Percentiles rank a stretch among this genome's conserved stretches.
These are phyloP conservation scores for Neofusicoccum ribis DNA, from an alignment of 2,329 filamentous ascomycete genomes.

Conservation along the genomic window DNA sequence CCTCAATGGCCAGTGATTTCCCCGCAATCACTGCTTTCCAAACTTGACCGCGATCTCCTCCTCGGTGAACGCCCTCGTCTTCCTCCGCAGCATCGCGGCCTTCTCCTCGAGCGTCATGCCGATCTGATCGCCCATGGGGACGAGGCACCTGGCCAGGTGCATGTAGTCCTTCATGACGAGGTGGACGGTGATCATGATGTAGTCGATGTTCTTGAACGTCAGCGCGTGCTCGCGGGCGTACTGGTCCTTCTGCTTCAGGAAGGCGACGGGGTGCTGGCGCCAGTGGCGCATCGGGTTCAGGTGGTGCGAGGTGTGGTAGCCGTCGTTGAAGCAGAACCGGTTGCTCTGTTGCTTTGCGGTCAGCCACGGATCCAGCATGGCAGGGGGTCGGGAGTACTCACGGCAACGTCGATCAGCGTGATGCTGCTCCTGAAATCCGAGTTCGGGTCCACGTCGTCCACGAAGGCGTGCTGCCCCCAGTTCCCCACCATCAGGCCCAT, in stretches of 20 bases:
- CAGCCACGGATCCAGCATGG: not conserved
- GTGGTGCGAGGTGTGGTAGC: constrained; percentile 80
- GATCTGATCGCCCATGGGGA: constrained; percentile 73
- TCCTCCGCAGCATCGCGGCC: constrained; percentile 61
- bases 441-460: constrained; percentile 71
- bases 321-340: constrained; percentile 79
- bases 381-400: constrained; percentile 46
- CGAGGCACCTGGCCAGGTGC: constrained; percentile 67
- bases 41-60: constrained; percentile 65
- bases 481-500: constrained; percentile 78
- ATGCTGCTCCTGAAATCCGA: constrained; percentile 79
- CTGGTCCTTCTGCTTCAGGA: constrained; percentile 66
- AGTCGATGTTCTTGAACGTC: constrained; percentile 80
- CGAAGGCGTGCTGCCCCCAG: constrained; percentile 81
- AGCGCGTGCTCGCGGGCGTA: constrained; percentile 69
- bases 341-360: constrained; percentile 60
- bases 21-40: constrained; percentile 24
- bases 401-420: constrained; percentile 74
- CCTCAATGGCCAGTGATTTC: not conserved
- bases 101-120: constrained; percentile 64
- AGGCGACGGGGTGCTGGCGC: constrained; percentile 75
- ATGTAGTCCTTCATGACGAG: constrained; percentile 71
- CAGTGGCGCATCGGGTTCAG: constrained; percentile 77
- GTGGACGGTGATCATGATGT: constrained; percentile 70
- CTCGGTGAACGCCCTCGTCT: constrained; percentile 66